phyloP scores from a whole-genome alignment of 805 yeast genomes.

The Zygosaccharomyces bisporus region DNA sequence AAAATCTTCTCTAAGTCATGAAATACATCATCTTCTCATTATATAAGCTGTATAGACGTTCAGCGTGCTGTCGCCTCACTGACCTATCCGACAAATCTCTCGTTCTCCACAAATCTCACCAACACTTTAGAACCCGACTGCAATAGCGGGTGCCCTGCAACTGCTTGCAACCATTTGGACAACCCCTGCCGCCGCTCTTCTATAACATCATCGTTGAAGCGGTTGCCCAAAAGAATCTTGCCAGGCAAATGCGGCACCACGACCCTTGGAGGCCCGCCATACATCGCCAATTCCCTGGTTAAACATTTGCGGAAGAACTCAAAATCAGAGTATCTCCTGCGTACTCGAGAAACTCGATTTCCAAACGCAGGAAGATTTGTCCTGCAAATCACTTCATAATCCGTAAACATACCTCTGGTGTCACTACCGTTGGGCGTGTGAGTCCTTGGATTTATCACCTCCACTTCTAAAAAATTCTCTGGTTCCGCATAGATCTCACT shows the following conservation, averaged over 20 bases:
- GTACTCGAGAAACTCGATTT: conserved; percentile 57
- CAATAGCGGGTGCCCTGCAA: conserved; percentile 89
- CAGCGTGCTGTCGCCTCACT: neutral
- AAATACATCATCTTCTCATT: conserved; percentile 2
- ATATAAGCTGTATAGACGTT: neutral
- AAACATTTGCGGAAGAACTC: conserved; percentile 72
- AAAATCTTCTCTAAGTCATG: neutral
- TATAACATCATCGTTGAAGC: conserved; percentile 78
- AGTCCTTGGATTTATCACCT: conserved; percentile 48
- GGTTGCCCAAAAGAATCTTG: conserved; percentile 65
- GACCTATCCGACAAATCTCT: conserved; percentile 38
- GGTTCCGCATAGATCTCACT: conserved; percentile 90
- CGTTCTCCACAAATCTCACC: conserved; percentile 83
- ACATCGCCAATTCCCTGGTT: conserved; percentile 61
- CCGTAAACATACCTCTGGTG: conserved; percentile 68
- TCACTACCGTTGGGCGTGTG: conserved; percentile 38
- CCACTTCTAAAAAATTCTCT: conserved; percentile 89
- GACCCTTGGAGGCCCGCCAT: conserved; percentile 46
- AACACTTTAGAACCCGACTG: conserved; percentile 82
- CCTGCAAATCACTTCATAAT: conserved; percentile 84
- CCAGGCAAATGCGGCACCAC: conserved; percentile 87
- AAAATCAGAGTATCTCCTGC: conserved; percentile 88
- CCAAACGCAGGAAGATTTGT: conserved; percentile 89
- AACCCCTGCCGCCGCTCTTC: conserved; percentile 80
- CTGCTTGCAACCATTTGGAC: conserved; percentile 70